Evolutionary conservation across 495 filamentous ascomycete species (phyloP), one percentile per base, ranked within the genome.

Genomic region (Neurospora tetrasperma): DNA sequence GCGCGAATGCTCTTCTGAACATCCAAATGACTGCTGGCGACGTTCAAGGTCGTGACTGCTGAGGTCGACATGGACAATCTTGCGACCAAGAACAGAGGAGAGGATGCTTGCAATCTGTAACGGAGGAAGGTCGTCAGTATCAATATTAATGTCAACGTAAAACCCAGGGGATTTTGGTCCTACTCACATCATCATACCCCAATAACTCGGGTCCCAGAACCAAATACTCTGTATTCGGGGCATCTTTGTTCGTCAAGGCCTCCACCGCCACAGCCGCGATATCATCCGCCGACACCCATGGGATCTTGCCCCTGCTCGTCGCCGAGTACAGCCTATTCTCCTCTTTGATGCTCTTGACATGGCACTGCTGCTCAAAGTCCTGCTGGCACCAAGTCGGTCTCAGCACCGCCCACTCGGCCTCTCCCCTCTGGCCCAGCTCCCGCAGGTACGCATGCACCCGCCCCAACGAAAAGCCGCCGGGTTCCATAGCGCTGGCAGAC

Each of bases 201-300:
- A 87, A 74, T 62, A 85, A 70, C 71, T 87, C 84, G 2, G 84
- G 78, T 7, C 86, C 86, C 5, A 88, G 73, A 18, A 88, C 72
- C 18, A 82, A 8, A 71, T 81, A 81, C 62, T 86, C 85, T 0
- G 80, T 82, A 71, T 86, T 86, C 20, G 81, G 80, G 14, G 83
- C 71, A n/a, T 79, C 74, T 62, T 74, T 42, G 20, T 79, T 78
- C 9, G 83, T 86, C 66, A 88, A 74, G 4, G 80, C 80, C 42
- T 79, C 74, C 46, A 83, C 80, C 38, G 82, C 85, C 3, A 86
- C 83, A 27, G 81, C 79, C 2, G 85, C 85, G 69, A 88, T 85
- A 71, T 87, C 86, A 18, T 82, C 75, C 7, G 81, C 81, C 23
- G 81, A 82, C n/a, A 87, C 76, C 76, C 83, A 87, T 0, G 84